These are phyloP conservation scores for Quercus dentata DNA, from an alignment of 306 rosid genomes.

Conservation along the genomic window DNA sequence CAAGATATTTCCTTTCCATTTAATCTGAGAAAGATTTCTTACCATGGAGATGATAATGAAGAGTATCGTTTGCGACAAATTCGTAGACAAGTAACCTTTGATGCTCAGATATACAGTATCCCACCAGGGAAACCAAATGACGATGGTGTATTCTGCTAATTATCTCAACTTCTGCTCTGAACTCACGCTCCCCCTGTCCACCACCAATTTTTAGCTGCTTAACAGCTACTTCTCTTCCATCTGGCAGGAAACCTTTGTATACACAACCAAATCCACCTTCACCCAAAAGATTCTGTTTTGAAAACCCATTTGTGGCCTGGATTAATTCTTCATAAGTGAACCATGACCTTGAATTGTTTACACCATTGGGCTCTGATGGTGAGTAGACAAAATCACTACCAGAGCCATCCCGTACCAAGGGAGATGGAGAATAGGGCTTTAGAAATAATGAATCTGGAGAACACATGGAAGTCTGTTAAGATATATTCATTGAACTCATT, in stretches of 20 bases:
- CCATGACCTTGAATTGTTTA: conserved; percentile 66
- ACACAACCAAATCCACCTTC: conserved; percentile 99
- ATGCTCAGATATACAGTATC: conserved; percentile 85
- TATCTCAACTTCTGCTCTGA: conserved; percentile 96
- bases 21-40: conserved; percentile 35
- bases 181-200: conserved; percentile 97
- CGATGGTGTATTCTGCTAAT: conserved; percentile 98
- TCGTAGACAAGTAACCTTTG: conserved; percentile 94
- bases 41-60: conserved; percentile 95
- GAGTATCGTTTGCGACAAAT: conserved; percentile 75
- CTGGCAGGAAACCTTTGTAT: conserved; percentile 73
- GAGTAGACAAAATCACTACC: conserved; percentile 58
- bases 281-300: conserved; percentile 65
- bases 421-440: conserved; percentile 65
- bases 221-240: conserved; percentile 93
- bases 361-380: conserved; percentile 69
- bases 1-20: neutral
- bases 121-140: conserved; percentile 94
- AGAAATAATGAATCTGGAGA: conserved; percentile 66
- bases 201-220: conserved; percentile 92
- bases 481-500: conserved; percentile 10
- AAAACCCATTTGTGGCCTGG: conserved; percentile 84
- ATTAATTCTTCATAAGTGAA: conserved; percentile 78
- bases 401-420: conserved; percentile 43
- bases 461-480: conserved; percentile 26